These are phyloP conservation scores for Dicorynia guianensis DNA, from an alignment of 306 rosid genomes.

Conservation along the genomic window DNA sequence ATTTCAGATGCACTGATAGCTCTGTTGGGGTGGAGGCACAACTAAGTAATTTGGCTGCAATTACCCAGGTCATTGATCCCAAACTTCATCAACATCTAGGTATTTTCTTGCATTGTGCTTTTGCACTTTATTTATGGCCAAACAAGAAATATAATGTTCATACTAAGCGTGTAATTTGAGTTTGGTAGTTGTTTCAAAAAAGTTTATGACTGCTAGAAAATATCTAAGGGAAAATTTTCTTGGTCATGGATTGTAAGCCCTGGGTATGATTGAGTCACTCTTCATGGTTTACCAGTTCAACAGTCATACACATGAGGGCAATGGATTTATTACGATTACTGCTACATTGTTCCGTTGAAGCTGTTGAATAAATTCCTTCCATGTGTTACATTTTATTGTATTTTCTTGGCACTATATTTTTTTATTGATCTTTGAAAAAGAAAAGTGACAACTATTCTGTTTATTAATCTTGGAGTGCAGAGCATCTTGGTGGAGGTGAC, in stretches of 20 bases:
- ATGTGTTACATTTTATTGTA: neutral
- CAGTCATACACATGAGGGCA: neutral
- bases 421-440: slow-evolving; percentile 27
- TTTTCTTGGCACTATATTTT: slow-evolving; percentile 18
- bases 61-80: slow-evolving; percentile 95
- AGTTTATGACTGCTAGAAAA: neutral
- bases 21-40: slow-evolving; percentile 93
- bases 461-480: slow-evolving; percentile 58
- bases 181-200: neutral
- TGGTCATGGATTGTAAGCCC: neutral
- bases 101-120: slow-evolving; percentile 42
- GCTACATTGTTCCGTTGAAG: neutral
- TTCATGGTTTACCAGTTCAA: neutral
- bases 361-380: neutral
- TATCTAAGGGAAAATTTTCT: neutral
- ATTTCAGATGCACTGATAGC: slow-evolving; percentile 88
- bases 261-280: neutral
- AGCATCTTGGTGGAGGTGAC: slow-evolving; percentile 95
- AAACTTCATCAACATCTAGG: slow-evolving; percentile 97
- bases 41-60: slow-evolving; percentile 74
- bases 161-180: neutral
- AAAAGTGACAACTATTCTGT: slow-evolving; percentile 31
- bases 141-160: neutral
- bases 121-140: neutral
- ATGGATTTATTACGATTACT: neutral